These are phyloP conservation scores for Ilyonectria sp. DNA, from an alignment of 2,329 filamentous ascomycete species.

Conservation along the genomic window DNA sequence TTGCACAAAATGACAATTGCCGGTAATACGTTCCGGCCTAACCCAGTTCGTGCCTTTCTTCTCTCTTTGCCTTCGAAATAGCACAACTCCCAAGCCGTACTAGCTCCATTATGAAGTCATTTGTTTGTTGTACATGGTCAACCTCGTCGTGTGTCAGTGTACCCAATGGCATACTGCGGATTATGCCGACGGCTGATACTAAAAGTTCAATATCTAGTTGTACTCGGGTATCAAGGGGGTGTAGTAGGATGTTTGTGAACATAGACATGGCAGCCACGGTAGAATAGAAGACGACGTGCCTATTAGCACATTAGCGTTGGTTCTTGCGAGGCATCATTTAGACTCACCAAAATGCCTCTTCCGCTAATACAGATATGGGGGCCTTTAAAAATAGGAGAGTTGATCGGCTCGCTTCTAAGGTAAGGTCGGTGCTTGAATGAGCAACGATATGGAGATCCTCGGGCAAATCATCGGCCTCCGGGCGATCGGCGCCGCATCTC, in stretches of 20 bases:
- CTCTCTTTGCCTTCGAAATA: conserved; percentile 42
- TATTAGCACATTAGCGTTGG: conserved; percentile 40
- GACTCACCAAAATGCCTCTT: conserved; percentile 65
- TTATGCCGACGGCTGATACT: conserved; percentile 57
- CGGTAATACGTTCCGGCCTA: not conserved
- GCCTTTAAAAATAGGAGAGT: conserved; percentile 65
- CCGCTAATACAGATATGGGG: conserved; percentile 58
- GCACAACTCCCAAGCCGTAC: conserved; percentile 60
- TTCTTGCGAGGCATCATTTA: not conserved
- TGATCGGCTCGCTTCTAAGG: conserved; percentile 70
- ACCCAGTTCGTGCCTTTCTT: not conserved
- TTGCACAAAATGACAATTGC: not conserved
- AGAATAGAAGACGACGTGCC: conserved; percentile 71
- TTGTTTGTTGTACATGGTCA: conserved; percentile 57
- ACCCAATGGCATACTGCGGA: conserved; percentile 56
- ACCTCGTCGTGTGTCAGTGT: conserved; percentile 53
- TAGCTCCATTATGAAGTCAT: conserved; percentile 61
- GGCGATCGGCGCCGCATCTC: conserved; percentile 43
- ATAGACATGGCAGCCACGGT: conserved; percentile 67
- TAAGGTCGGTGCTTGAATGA: conserved; percentile 66
- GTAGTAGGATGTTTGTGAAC: conserved; percentile 68
- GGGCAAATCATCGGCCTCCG: not conserved
- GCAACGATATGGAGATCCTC: conserved; percentile 28
- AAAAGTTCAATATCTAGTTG: conserved; percentile 64
- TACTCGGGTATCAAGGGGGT: conserved; percentile 61